Evolutionary conservation across 164 flowering plant genomes (phyloP), one percentile per base, ranked within the genome.

Genomic region (Litsea cubeba): DNA sequence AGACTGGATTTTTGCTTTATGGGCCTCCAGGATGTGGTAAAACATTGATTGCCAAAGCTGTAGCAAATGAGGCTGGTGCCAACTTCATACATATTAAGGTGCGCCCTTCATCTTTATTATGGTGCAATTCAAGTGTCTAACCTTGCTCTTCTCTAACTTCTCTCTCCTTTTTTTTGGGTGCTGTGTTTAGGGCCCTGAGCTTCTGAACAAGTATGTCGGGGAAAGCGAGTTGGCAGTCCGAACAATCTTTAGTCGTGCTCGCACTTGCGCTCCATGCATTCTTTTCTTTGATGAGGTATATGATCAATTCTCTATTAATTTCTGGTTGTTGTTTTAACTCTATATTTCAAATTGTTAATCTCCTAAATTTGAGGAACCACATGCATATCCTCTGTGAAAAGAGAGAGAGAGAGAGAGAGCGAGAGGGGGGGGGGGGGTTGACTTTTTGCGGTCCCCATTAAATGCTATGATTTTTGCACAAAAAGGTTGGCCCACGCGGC

Each of bases 21-120:
- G 99, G 99, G 62, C 99, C 99, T 66, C 99, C 98, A 24, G 98
- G 99, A 50, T 95, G 99, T 79, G 99, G 99, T 69, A 95, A 95
- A 82, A 93, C 99, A 51, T 78, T 95, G 73, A 93, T 95, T 77
- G 99, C 99, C 57, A 93, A 91, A 82, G 99, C 99, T 32, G 92
- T 93, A 70, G 99, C 99, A 64, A 88, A 92, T 84, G 99, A 90
- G 80, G 95, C 99, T 4, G 98, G 97, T 72, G 98, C 97, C 28
- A 95, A 90, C 83, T 95, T 95, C 74, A 95, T 95, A 83, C 93
- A 95, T 75, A 84, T 95, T 49, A 92, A 95, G 98, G 99, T 91
- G 62, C 32, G 11, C 15, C 22, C 25, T 22, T 22, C 22, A 22
- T 57, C 20, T 70, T 57, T 30, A 32, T 66, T 66, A 3, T 64